Percentiles rank a stretch among this genome's conserved stretches.
Conservation (phyloP, 2,329 filamentous ascomycete genomes). For the Fusarium fracticaudum region DNA sequence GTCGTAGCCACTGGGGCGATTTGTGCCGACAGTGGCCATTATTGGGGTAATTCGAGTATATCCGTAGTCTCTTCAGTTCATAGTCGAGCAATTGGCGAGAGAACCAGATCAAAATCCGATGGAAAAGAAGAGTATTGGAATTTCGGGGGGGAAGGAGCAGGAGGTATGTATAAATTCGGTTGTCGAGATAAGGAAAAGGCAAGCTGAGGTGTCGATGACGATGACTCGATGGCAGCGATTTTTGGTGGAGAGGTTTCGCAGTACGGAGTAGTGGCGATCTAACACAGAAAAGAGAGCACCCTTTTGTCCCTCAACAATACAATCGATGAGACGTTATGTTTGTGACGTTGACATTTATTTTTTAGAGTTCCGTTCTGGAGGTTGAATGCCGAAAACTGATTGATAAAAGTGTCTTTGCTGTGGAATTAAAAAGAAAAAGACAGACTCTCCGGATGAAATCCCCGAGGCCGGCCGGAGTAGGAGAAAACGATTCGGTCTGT, state of each 20-base stretch:
- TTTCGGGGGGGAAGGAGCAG: neutral
- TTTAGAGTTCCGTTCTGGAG: constrained; percentile 9
- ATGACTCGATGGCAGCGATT: constrained; percentile 33
- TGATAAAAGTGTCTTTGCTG: constrained; percentile 1
- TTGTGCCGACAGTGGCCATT: constrained; percentile 38
- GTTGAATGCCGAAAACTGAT: neutral
- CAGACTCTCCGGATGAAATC: constrained; percentile 12
- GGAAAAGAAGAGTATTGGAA: neutral
- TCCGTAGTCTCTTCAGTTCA: constrained; percentile 20
- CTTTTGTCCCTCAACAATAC: neutral
- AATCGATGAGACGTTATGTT: neutral
- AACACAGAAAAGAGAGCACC: neutral
- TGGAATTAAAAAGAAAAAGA: constrained; percentile 16
- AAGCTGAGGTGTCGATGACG: constrained; percentile 37
- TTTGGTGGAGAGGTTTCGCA: constrained; percentile 29
- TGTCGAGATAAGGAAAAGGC: neutral
- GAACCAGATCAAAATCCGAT: neutral
- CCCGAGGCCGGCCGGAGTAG: constrained; percentile 37
- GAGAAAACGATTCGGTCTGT: constrained; percentile 28
- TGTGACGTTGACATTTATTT: neutral
- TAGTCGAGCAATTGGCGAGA: constrained; percentile 14
- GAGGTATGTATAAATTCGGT: neutral
- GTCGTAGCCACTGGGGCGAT: constrained; percentile 37
- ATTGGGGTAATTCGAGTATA: constrained; percentile 10
- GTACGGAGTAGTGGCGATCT: constrained; percentile 27